Evolutionary conservation across 257 asterid genomes (phyloP), one percentile per base, ranked within the genome.

Genomic region (Gentiana straminea): DNA sequence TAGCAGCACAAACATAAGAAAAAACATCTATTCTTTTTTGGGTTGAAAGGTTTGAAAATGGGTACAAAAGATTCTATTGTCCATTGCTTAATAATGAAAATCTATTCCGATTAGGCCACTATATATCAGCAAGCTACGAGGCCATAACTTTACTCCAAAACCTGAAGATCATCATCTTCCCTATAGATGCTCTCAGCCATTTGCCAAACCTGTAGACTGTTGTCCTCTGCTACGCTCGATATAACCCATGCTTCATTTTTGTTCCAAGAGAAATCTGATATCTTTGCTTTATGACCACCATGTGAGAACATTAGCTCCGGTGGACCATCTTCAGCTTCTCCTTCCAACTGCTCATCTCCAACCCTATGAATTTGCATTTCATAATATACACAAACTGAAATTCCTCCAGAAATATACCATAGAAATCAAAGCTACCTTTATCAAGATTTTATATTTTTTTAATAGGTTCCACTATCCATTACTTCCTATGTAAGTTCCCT

Each of bases 251-350:
- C 74, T 65, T 77, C 81, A 53, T 78, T 83, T 68, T 81, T 73
- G 81, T 88, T 88, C 99, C 99, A 92, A 6, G 97, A 88, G 49
- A 92, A 83, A 74, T 92, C 99, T 0, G 97, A 83, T 49, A 88
- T 83, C 73, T 80, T 92, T 13, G 95, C 94, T 71, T 77, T 88
- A 64, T 92, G 99, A 55, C 99, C 97, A 4, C 99, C 99, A 52
- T 88, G 99, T 63, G 97, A 77, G 73, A 92, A 92, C 15, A 92
- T 82, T 60, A 92, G 95, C 78, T 92, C 99, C 0, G 99, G 76
- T 3, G 99, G 97, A 0, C 97, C 97, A 58, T 92, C 99, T 68
- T 85, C 97, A 37, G 94, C 99, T 88, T 88, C 99, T 54, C 97
- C 99, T 77, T 88, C 97, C 84, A 78, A 71, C 74, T 88, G 97